Base-by-base conservation (phyloP, 2,329 filamentous ascomycete species). In the Beauveria varroae region DNA sequence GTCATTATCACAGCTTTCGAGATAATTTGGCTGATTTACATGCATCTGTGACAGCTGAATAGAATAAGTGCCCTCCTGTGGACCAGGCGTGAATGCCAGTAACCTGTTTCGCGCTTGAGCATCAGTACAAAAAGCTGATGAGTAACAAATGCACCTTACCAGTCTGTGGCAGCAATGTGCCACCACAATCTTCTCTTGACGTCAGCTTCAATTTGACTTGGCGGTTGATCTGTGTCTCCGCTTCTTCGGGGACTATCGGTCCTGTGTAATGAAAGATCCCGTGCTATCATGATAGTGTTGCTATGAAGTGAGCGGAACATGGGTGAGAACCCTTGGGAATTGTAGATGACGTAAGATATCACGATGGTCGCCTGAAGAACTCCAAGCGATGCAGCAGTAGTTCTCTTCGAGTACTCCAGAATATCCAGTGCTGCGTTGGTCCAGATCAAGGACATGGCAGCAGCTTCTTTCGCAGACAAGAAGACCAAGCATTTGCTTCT, bases 301-400 rank as follows among this genome's bases (percentile, higher is more conserved):
- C 53, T 55, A 20, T 55, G 53, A 28, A 55, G 53, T 30, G 53
- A 55, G 6, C 53, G 53, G 14, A 55, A 55, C 53, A 55, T 55
- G 22, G 53, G 40, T 12, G 53, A 55, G 40, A 55, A 55, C 16
- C 53, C 53, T 20, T 44, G 40, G 18, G 53, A 55, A 28, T 55
- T 55, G 37, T 44, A 55, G 22, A 55, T 30, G 18, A 55, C 53
- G 24, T 55, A 55, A 7, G 53, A 55, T 10, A 55, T 55, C n/a
- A 55, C 24, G 24, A 55, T 44, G n/a, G 40, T 44, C 12, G 53
- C 53, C 26, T 55, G 53, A 8, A 55, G 53, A 43, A 4, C 37
- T 28, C 46, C 53, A 43, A 55, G 20, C 24, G 53, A 55, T 18
- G 16, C 53, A n/a, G 40, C 37, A 44, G 40, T 30, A 26, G 20